phyloP scores from a whole-genome alignment of 2,329 filamentous ascomycete genomes.

The Plenodomus biglobosus region DNA sequence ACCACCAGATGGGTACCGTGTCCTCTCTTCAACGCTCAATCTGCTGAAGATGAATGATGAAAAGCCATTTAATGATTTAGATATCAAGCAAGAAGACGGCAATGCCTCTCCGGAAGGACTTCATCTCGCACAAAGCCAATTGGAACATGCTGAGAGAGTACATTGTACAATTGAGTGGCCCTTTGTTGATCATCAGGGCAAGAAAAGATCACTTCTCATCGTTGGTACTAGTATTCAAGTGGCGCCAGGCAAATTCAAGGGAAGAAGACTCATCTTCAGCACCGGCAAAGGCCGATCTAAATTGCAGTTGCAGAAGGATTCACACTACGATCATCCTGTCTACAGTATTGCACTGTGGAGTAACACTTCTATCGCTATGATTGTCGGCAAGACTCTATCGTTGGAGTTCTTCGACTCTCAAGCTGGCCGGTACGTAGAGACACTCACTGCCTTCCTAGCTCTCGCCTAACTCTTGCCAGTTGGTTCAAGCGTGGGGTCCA shows the following conservation, averaged over 20 bases:
- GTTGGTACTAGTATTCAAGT: slow-evolving; percentile 52
- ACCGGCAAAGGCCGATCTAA: slow-evolving; percentile 48
- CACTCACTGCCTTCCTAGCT: neutral
- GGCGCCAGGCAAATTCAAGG: slow-evolving; percentile 21
- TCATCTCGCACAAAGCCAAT: slow-evolving; percentile 55
- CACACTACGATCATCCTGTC: slow-evolving; percentile 33
- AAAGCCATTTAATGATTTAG: slow-evolving; percentile 13
- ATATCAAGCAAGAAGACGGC: slow-evolving; percentile 27
- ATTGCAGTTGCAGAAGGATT: slow-evolving; percentile 51
- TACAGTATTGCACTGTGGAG: slow-evolving; percentile 35
- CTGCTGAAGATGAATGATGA: slow-evolving; percentile 29
- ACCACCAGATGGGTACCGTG: slow-evolving; percentile 37
- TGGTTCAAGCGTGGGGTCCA: slow-evolving; percentile 47
- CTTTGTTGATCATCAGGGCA: slow-evolving; percentile 56
- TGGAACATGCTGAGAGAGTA: slow-evolving; percentile 62
- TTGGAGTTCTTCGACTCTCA: slow-evolving; percentile 34
- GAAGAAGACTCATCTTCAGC: slow-evolving; percentile 36
- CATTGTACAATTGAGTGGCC: slow-evolving; percentile 66
- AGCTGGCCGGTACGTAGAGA: slow-evolving; percentile 19
- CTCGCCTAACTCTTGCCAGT: slow-evolving; percentile 21
- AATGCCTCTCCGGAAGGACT: slow-evolving; percentile 39
- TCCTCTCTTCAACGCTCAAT: slow-evolving; percentile 41
- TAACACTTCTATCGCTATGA: slow-evolving; percentile 26
- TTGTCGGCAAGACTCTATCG: slow-evolving; percentile 28
- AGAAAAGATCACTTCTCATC: slow-evolving; percentile 64